Base-by-base conservation (phyloP, 139 green algal genomes). In the Mychonastes homosphaera region DNA sequence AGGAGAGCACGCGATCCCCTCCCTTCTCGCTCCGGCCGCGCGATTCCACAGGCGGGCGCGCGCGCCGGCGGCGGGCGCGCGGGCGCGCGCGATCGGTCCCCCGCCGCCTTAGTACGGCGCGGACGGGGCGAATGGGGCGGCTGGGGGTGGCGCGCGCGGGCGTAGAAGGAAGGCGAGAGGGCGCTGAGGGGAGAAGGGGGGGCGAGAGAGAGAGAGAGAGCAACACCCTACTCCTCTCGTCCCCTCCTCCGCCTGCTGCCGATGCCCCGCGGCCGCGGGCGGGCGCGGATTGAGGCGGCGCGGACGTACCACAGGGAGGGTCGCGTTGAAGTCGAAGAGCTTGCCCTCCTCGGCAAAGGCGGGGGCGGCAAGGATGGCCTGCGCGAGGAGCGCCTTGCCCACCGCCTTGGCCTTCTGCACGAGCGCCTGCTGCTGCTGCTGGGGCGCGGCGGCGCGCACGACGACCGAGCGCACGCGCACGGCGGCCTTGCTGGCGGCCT, bases 301-400 rank as follows among this genome's bases (percentile, higher is more conserved):
- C 13, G 47, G 23, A 54, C 52, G 30, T 35, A 58, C 52, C 45
- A 72, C 56, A 16, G 70, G 83, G 50, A 88, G 56, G 29, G 83
- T 91, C 49, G 79, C 8, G 71, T 89, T 86, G 70, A 91, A 91
- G 67, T 91, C 83, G 58, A 75, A 74, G 52, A 74, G 44, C 62
- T 64, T 46, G 59, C 78, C 85, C 27, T 79, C 73, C 56, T 90
- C 86, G 29, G 85, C 83, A 49, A 74, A 65, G 6, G 85, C 79
- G 32, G 82, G 81, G 53, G 84, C 33, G 6, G 85, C 78, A 64
- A 87, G 65, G 38, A 93, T 51, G 5, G 75, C 53, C 56, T 91
- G 88, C 28, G 78, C 73, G 10, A 89, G 35, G 1, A 67, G 69
- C 44, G 3, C 23, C 44, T 32, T 52, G 44, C 28, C 29, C 44